These are phyloP conservation scores for Xerocomus minutiporus DNA, from an alignment of 1,284 basidiomycete species.

Conservation along the genomic window DNA sequence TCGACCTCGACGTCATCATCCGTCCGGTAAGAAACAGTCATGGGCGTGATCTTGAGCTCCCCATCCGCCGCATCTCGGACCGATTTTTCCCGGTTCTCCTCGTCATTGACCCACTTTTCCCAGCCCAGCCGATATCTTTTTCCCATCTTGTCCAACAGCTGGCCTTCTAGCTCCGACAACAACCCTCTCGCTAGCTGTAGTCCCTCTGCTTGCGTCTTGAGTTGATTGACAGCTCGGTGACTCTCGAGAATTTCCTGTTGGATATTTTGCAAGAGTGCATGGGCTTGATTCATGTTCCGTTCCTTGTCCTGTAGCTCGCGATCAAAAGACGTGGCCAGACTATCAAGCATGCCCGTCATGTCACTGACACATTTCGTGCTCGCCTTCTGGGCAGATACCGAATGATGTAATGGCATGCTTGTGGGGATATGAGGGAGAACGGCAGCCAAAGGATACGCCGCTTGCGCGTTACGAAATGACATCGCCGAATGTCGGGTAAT, in stretches of 20 bases:
- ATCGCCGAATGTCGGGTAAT: slow-evolving; percentile 59
- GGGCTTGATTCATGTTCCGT: slow-evolving; percentile 87
- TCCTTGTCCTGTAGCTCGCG: slow-evolving; percentile 90
- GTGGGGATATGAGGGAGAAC: slow-evolving; percentile 40
- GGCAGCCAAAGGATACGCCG: slow-evolving; percentile 33
- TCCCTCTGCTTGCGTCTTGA: slow-evolving; percentile 67
- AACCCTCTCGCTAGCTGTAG: slow-evolving; percentile 60
- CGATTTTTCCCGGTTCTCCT: slow-evolving; percentile 69
- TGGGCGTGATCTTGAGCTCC: slow-evolving; percentile 42
- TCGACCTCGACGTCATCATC: slow-evolving; percentile 41
- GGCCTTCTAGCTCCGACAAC: slow-evolving; percentile 61
- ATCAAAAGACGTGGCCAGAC: slow-evolving; percentile 90
- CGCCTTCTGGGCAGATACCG: slow-evolving; percentile 82
- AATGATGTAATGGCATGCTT: slow-evolving; percentile 76
- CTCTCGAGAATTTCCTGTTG: slow-evolving; percentile 91
- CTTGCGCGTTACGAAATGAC: slow-evolving; percentile 66
- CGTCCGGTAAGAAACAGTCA: slow-evolving; percentile 40
- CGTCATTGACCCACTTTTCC: slow-evolving; percentile 88
- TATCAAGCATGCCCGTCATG: slow-evolving; percentile 83
- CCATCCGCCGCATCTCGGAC: slow-evolving; percentile 58
- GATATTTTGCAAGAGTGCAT: slow-evolving; percentile 82
- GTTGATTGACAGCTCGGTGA: slow-evolving; percentile 67
- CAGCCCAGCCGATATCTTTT: slow-evolving; percentile 80
- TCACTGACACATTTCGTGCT: slow-evolving; percentile 83
- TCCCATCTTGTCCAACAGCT: slow-evolving; percentile 73